Conservation (phyloP, 371 early-diverging fungal genomes). For the Funneliformis caledonium region DNA sequence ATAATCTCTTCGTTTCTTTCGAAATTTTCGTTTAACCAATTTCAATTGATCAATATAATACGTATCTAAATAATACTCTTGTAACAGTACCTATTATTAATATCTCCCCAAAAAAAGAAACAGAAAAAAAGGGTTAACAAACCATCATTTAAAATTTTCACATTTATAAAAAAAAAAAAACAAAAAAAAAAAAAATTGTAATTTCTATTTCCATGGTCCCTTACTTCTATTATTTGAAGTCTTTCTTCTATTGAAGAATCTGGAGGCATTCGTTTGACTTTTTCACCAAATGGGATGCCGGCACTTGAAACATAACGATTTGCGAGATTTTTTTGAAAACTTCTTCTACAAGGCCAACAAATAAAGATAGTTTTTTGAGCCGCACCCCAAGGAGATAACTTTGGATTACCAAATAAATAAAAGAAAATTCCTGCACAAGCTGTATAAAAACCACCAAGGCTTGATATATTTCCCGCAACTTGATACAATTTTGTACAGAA, state of each 20-base stretch:
- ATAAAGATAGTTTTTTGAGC: conserved; percentile 3
- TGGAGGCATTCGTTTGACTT: neutral
- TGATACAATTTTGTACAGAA: neutral
- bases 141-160: too few species aligned
- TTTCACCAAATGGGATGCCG: conserved; percentile 14
- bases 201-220: neutral
- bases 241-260: conserved; percentile 6
- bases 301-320: conserved; percentile 21
- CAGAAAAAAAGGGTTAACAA: neutral
- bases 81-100: neutral
- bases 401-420: conserved; percentile 19
- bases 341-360: neutral
- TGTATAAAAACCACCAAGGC: conserved; percentile 12
- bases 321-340: neutral
- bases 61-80: conserved; percentile 23
- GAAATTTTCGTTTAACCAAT: neutral
- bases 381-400: conserved; percentile 13
- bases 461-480: neutral
- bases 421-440: conserved; percentile 17
- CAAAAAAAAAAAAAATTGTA: too few species aligned
- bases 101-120: neutral
- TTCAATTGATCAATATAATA: neutral
- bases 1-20: neutral
- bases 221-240: neutral
- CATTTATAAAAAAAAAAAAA: too few species aligned